Evolutionary conservation across 2,329 filamentous ascomycete genomes (phyloP).

Genomic region (Fusarium paranaense): DNA sequence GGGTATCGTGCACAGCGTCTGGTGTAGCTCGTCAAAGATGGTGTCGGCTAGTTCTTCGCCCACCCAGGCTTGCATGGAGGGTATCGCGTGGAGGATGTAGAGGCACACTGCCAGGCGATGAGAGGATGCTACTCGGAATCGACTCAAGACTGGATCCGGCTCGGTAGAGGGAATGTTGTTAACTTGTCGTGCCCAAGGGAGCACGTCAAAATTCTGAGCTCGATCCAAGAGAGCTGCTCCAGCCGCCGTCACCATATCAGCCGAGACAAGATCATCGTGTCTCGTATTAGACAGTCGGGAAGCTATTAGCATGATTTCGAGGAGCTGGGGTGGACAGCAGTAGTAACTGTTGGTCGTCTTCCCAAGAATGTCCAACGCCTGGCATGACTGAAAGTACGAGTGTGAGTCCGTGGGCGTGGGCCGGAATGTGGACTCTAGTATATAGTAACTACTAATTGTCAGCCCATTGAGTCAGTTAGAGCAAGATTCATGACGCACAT

Average conservation of each 20-base stretch:
- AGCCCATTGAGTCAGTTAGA: background rate
- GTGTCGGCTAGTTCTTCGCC: constrained; percentile 45
- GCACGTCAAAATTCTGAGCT: constrained; percentile 55
- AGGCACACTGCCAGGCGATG: constrained; percentile 59
- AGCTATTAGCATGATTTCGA: constrained; percentile 58
- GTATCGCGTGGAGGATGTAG: constrained; percentile 58
- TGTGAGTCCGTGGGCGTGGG: constrained; percentile 47
- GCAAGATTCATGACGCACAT: constrained; percentile 47
- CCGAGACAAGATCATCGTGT: constrained; percentile 42
- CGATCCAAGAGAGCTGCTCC: constrained; percentile 51
- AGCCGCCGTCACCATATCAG: constrained; percentile 45
- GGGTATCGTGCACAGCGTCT: constrained; percentile 60
- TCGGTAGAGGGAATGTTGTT: constrained; percentile 50
- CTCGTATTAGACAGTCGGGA: constrained; percentile 53
- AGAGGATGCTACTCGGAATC: constrained; percentile 55
- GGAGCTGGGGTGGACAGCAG: constrained; percentile 58
- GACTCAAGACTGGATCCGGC: constrained; percentile 49
- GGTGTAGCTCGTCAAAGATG: constrained; percentile 59
- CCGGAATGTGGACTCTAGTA: constrained; percentile 59
- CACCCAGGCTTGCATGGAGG: constrained; percentile 40
- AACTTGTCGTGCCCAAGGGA: constrained; percentile 54
- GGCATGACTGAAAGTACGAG: constrained; percentile 51
- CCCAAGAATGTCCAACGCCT: constrained; percentile 53
- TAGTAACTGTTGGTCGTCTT: constrained; percentile 60
- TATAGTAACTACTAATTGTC: constrained; percentile 53